A percentile compares a stretch with the other conserved stretches of the same genome.
Evolutionary conservation across 2,329 filamentous ascomycete species (phyloP).

Genomic region (Cordyceps militaris): DNA sequence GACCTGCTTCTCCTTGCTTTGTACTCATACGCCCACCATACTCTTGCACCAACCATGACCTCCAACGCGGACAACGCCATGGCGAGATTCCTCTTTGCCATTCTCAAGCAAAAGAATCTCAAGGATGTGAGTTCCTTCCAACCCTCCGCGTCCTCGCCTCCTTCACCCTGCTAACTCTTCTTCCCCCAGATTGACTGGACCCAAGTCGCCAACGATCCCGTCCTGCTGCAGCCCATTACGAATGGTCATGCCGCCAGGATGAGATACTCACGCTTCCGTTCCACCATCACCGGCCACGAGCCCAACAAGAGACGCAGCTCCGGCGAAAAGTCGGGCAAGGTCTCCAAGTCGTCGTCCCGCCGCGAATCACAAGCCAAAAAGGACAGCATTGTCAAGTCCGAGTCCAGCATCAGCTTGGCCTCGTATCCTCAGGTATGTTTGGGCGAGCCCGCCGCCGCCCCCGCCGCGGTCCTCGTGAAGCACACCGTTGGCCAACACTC

Average conservation of each 20-base stretch:
- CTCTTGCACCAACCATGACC: slow-evolving; percentile 33
- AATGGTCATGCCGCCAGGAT: slow-evolving; percentile 56
- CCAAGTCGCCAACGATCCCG: slow-evolving; percentile 46
- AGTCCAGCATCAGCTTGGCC: slow-evolving; percentile 25
- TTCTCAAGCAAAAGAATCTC: slow-evolving; percentile 52
- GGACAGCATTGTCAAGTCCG: slow-evolving; percentile 33
- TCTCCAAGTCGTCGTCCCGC: slow-evolving; percentile 32
- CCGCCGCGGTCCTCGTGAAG: slow-evolving; percentile 23
- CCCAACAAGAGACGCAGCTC: slow-evolving; percentile 41
- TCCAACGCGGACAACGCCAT: slow-evolving; percentile 50
- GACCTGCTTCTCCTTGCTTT: not conserved
- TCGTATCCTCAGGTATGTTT: slow-evolving; percentile 24
- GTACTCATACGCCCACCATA: not conserved
- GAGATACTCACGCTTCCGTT: slow-evolving; percentile 48
- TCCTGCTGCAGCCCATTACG: slow-evolving; percentile 46
- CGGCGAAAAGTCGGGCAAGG: slow-evolving; percentile 32
- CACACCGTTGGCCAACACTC: slow-evolving; percentile 18
- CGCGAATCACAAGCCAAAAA: slow-evolving; percentile 31
- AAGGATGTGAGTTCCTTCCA: slow-evolving; percentile 46
- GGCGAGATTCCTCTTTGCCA: slow-evolving; percentile 52
- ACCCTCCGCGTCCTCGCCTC: not conserved
- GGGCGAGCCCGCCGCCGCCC: slow-evolving; percentile 20
- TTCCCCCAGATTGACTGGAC: slow-evolving; percentile 50
- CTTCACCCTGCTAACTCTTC: not conserved
- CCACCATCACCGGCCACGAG: slow-evolving; percentile 40